These are phyloP conservation scores for Cicer bijugum DNA, from an alignment of 306 rosid species.

Conservation along the genomic window DNA sequence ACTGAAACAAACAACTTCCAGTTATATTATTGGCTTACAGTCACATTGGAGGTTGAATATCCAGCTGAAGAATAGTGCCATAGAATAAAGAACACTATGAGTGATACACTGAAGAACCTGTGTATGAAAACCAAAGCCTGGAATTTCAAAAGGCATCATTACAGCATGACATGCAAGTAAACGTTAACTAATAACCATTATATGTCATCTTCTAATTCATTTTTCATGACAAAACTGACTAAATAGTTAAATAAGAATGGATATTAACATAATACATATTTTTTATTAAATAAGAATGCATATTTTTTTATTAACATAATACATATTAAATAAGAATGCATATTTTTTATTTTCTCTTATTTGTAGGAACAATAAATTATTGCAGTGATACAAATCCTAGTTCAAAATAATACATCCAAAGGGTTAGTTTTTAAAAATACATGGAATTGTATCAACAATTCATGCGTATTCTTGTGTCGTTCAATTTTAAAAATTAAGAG, in stretches of 20 bases:
- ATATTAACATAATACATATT: background rate
- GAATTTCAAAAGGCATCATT: slow-evolving; percentile 72
- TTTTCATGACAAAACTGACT: slow-evolving; percentile 17
- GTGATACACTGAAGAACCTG: slow-evolving; percentile 98
- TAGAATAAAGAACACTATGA: slow-evolving; percentile 71
- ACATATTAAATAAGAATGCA: background rate
- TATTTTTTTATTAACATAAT: background rate
- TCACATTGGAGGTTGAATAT: slow-evolving; percentile 46
- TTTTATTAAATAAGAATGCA: slow-evolving; percentile 35
- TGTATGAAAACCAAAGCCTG: slow-evolving; percentile 98
- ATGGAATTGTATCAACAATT: background rate
- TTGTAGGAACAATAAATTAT: slow-evolving; percentile 3
- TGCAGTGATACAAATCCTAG: slow-evolving; percentile 7
- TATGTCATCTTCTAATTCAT: background rate
- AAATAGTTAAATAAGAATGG: slow-evolving; percentile 37
- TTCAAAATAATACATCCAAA: background rate
- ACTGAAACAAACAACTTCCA: slow-evolving; percentile 38
- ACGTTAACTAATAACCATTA: slow-evolving; percentile 23
- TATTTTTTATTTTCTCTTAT: slow-evolving; percentile 15
- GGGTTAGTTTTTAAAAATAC: background rate
- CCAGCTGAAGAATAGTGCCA: slow-evolving; percentile 77
- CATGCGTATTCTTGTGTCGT: background rate
- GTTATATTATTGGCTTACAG: slow-evolving; percentile 55
- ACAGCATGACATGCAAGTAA: slow-evolving; percentile 47
- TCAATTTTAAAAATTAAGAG: background rate